Conservation (phyloP, 805 yeast genomes). For the Jamesozyma spencerorum region DNA sequence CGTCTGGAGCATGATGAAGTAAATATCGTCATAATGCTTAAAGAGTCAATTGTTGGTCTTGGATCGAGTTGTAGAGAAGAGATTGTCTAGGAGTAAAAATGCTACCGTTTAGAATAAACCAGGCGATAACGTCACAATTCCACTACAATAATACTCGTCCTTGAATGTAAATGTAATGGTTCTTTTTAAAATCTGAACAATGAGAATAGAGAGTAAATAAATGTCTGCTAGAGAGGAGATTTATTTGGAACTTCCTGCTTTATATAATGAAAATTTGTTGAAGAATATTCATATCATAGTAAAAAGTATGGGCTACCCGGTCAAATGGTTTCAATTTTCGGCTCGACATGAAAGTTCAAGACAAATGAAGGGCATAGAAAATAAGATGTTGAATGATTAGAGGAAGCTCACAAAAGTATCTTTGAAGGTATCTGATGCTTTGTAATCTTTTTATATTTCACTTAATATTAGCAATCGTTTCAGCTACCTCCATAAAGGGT, state of each 20-base stretch:
- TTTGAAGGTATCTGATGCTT: too few species aligned
- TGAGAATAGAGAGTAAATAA: not conserved
- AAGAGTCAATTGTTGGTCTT: conserved; percentile 20
- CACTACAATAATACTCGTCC: conserved; percentile 34
- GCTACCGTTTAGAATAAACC: not conserved
- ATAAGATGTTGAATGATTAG: too few species aligned
- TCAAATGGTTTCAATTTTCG: too few species aligned
- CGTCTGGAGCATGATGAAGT: conserved; percentile 21
- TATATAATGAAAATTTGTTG: too few species aligned
- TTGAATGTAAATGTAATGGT: conserved; percentile 26
- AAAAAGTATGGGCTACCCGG: too few species aligned
- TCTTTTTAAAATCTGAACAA: conserved; percentile 7
- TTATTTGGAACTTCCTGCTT: too few species aligned
- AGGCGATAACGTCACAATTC: conserved; percentile 22
- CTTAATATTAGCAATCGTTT: not conserved
- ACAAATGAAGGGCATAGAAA: too few species aligned
- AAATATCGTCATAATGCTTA: conserved; percentile 7
- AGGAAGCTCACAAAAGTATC: too few species aligned
- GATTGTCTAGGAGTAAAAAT: conserved; percentile 23
- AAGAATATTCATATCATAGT: too few species aligned
- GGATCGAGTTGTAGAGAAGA: conserved; percentile 33
- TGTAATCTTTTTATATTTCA: not conserved
- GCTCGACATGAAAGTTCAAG: too few species aligned
- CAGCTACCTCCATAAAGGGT: conserved; percentile 22
- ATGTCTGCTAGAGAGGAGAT: too few species aligned